These are phyloP conservation scores for Podaxis pistillaris DNA, from an alignment of 768 basidiomycete genomes.

Conservation along the genomic window DNA sequence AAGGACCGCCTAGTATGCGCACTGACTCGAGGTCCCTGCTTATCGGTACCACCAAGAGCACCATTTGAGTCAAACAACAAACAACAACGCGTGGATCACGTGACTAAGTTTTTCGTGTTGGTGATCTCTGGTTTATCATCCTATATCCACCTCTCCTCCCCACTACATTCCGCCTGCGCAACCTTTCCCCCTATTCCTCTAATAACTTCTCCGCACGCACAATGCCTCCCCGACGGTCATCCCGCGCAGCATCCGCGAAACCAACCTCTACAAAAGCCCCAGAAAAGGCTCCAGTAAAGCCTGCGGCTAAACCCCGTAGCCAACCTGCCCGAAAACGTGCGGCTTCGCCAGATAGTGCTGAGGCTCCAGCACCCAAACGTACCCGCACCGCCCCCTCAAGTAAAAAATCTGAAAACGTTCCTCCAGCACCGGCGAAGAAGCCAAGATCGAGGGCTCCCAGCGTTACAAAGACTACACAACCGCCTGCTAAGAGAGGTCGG, in stretches of 20 bases:
- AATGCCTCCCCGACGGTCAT: slow-evolving; percentile 51
- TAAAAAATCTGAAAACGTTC: slow-evolving; percentile 43
- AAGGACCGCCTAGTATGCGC: too few species aligned
- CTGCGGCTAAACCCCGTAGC: slow-evolving; percentile 32
- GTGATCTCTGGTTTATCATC: slow-evolving; percentile 14
- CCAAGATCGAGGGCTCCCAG: slow-evolving; percentile 20
- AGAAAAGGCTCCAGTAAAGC: slow-evolving; percentile 24
- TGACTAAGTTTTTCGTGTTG: slow-evolving; percentile 23
- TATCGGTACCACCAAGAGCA: not conserved
- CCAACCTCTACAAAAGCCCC: slow-evolving; percentile 32
- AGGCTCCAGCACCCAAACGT: slow-evolving; percentile 51
- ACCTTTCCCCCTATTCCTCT: slow-evolving; percentile 6
- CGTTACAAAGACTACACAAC: not conserved
- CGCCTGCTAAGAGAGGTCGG: slow-evolving; percentile 5
- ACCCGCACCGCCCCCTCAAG: slow-evolving; percentile 33
- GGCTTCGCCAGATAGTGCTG: slow-evolving; percentile 43
- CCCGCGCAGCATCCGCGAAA: slow-evolving; percentile 49
- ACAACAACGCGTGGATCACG: slow-evolving; percentile 43
- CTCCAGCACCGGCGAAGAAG: slow-evolving; percentile 28
- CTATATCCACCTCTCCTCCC: slow-evolving; percentile 15
- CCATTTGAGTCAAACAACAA: slow-evolving; percentile 20
- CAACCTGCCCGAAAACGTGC: slow-evolving; percentile 46
- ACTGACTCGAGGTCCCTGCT: too few species aligned
- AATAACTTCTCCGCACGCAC: slow-evolving; percentile 10
- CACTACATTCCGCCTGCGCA: slow-evolving; percentile 19